Conservation (phyloP, 2,329 filamentous ascomycete genomes). For the Pseudogymnoascus sp. region DNA sequence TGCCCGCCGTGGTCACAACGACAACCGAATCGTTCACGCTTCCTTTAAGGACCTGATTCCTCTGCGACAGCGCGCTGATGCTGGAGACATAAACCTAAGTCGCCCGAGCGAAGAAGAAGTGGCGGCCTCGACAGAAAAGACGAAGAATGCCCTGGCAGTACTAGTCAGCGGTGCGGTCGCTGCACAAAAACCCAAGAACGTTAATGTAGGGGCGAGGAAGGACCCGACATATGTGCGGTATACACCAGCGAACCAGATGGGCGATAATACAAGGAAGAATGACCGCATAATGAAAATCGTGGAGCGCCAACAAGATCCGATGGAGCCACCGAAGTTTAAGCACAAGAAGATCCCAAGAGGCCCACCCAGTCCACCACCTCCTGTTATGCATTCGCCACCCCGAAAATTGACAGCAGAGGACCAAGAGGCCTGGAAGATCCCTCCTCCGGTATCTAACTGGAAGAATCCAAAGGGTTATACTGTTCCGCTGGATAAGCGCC, state of each 20-base stretch:
- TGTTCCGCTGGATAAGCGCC: slow-evolving; percentile 86
- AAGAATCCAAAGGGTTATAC: slow-evolving; percentile 99
- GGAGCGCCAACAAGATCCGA: slow-evolving; percentile 83
- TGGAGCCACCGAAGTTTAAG: slow-evolving; percentile 98
- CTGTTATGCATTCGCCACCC: slow-evolving; percentile 90
- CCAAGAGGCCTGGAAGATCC: slow-evolving; percentile 92
- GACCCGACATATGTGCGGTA: slow-evolving; percentile 94
- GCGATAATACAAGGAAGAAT: slow-evolving; percentile 74
- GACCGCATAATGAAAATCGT: slow-evolving; percentile 99
- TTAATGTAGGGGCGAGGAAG: slow-evolving; percentile 70
- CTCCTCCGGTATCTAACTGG: slow-evolving; percentile 91
- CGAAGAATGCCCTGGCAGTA: slow-evolving; percentile 74
- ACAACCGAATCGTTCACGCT: slow-evolving; percentile 79
- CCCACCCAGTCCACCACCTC: slow-evolving; percentile 84
- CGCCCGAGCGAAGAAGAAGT: slow-evolving; percentile 81
- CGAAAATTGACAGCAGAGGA: slow-evolving; percentile 94
- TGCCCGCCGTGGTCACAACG: slow-evolving; percentile 78
- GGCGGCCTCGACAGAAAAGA: slow-evolving; percentile 75
- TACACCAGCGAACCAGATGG: slow-evolving; percentile 95
- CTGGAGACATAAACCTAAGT: slow-evolving; percentile 81
- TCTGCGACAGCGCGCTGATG: slow-evolving; percentile 83
- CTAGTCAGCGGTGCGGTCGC: slow-evolving; percentile 80
- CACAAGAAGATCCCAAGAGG: slow-evolving; percentile 96
- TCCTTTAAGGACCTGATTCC: slow-evolving; percentile 97
- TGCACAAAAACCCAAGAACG: slow-evolving; percentile 92